Conservation (phyloP, 2,329 filamentous ascomycete species). For the Verticillium longisporum region DNA sequence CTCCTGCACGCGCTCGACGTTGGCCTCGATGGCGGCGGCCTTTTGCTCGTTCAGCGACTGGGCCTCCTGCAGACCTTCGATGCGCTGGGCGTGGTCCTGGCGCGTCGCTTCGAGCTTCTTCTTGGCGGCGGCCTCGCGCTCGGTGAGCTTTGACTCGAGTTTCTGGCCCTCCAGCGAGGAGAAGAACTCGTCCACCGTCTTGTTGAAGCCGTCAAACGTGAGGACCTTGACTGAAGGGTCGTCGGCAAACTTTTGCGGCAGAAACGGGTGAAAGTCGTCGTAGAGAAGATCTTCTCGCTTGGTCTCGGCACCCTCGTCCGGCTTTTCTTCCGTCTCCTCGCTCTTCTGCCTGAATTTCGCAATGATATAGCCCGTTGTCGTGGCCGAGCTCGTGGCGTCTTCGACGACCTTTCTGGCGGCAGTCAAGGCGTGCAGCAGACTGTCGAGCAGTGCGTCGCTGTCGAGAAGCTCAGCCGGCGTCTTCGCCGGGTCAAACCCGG, state of each 20-base stretch:
- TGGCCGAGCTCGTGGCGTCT: conserved; percentile 58
- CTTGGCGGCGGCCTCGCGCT: conserved; percentile 75
- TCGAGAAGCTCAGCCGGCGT: conserved; percentile 65
- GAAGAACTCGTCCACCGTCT: conserved; percentile 93
- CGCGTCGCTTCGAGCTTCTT: conserved; percentile 80
- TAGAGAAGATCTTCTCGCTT: conserved; percentile 58
- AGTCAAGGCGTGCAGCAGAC: conserved; percentile 60
- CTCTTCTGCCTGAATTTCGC: conserved; percentile 50
- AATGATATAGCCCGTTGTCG: conserved; percentile 79
- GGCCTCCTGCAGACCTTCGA: conserved; percentile 74
- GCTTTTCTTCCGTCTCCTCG: not conserved
- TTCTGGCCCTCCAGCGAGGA: conserved; percentile 94
- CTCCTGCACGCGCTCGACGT: conserved; percentile 85
- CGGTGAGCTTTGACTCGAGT: conserved; percentile 73
- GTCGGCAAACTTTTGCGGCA: conserved; percentile 69
- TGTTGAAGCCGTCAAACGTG: conserved; percentile 80
- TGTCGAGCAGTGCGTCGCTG: conserved; percentile 55
- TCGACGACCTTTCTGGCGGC: conserved; percentile 65
- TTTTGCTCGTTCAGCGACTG: conserved; percentile 83
- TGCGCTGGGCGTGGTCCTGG: conserved; percentile 74
- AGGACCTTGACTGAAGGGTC: conserved; percentile 62
- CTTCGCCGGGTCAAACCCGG: conserved; percentile 60
- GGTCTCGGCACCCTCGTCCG: conserved; percentile 13
- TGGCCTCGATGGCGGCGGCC: conserved; percentile 84
- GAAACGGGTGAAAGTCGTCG: conserved; percentile 92